Conservation (phyloP, 805 yeast species). For the Cyberlindnera mrakii region DNA sequence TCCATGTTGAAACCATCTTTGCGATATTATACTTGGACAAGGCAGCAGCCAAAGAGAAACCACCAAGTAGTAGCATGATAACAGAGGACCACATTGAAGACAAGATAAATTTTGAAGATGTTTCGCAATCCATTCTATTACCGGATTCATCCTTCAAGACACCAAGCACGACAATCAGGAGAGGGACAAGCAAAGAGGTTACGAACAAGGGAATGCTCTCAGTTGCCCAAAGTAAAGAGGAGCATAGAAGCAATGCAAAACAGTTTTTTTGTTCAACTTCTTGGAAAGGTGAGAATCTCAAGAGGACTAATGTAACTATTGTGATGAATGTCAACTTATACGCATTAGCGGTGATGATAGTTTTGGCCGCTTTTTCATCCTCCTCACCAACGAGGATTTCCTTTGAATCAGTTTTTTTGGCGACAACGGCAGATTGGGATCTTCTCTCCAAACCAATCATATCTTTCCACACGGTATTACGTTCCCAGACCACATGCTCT, state of each 20-base stretch:
- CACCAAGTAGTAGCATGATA: conserved; percentile 84
- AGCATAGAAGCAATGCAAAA: conserved; percentile 72
- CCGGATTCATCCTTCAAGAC: conserved; percentile 56
- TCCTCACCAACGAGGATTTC: conserved; percentile 23
- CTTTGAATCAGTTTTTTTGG: conserved; percentile 22
- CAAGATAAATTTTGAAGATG: conserved; percentile 68
- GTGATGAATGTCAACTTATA: conserved; percentile 44
- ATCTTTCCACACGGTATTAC: conserved; percentile 97
- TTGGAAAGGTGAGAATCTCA: conserved; percentile 46
- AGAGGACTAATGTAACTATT: conserved; percentile 38
- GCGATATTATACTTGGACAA: conserved; percentile 88
- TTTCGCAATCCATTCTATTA: conserved; percentile 56
- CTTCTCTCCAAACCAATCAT: conserved; percentile 87
- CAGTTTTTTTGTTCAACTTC: conserved; percentile 67
- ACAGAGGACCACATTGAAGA: conserved; percentile 94
- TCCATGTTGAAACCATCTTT: conserved; percentile 73
- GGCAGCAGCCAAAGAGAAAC: conserved; percentile 93
- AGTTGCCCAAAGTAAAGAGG: conserved; percentile 92
- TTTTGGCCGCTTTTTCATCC: conserved; percentile 19
- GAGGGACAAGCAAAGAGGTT: conserved; percentile 79
- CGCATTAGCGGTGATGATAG: conserved; percentile 26
- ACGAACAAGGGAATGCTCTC: conserved; percentile 89
- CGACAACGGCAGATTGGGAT: conserved; percentile 63
- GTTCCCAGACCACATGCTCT: conserved; percentile 95
- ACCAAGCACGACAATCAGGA: conserved; percentile 66